Base-by-base conservation (phyloP, 768 basidiomycete species). In the Mycena galopus region DNA sequence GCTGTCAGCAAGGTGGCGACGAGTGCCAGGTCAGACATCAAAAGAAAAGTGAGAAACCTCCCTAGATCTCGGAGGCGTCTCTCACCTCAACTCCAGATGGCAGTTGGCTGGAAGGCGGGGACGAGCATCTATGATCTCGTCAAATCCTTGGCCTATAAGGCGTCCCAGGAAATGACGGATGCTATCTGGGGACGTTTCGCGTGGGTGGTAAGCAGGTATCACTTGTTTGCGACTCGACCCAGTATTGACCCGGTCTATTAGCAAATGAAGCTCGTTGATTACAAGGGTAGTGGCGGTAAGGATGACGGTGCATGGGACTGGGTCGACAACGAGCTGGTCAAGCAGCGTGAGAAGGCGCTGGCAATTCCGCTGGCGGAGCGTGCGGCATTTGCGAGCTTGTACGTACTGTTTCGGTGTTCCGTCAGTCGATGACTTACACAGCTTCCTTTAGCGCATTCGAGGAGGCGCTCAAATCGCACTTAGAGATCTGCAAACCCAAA, bases 401-500 rank as follows among this genome's bases (percentile, higher is more conserved):
- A 63, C 44, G 47, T 51, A 35, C 23, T 14, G 14, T 51, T 10
- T 51, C 1, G 14, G 12, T 51, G 9, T 11, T n/a, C n/a, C n/a
- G 1, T 32, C 30, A 30, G 35, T 12, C 7, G 6, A 35, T 35
- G 1, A 23, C 44, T 51, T 21, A 47, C 62, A 2, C 5, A 21
- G 35, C 35, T n/a, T n/a, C n/a, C n/a, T n/a, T n/a, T n/a, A 63
- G 62, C n/a, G 7, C 51, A 19, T 63, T 63, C 21, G 62, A 63
- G 33, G 62, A 63, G 32, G 1, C 44, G 4, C n/a, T 63, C 14
- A 63, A 63, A 47, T 0, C 3, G 1, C 62, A 63, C 62, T 6
- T 63, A 25, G 0, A 0, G 25, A 37, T 4, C 6, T 61, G 59
- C 39, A 27, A 42, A 16, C 25, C 39, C 8, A 61, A 61, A 39